phyloP scores from a whole-genome alignment of 2,329 filamentous ascomycete species.

The Amylocarpus encephaloides region DNA sequence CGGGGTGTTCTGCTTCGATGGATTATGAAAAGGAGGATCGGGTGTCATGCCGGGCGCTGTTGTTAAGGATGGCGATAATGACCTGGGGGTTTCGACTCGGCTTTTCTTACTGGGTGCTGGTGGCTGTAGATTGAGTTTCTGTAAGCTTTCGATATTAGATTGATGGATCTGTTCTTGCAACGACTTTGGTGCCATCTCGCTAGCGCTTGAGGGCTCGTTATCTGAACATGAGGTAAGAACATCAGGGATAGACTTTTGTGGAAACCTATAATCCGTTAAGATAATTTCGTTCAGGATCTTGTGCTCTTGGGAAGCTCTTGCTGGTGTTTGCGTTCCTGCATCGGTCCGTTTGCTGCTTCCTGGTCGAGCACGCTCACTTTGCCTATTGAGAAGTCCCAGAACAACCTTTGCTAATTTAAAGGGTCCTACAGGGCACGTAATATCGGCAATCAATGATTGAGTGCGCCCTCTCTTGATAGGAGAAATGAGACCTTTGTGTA shows the following conservation, averaged over 20 bases:
- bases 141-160: too few relatives aligned
- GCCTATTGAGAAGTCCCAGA: constrained; percentile 16
- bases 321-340: constrained; percentile 22
- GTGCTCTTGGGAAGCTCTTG: constrained; percentile 19
- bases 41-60: too few relatives aligned
- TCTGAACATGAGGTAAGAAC: not conserved
- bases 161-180: not conserved
- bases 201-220: not conserved
- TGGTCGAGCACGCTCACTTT: not conserved
- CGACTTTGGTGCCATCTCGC: not conserved
- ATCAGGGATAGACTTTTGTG: not conserved
- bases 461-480: not conserved
- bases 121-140: too few relatives aligned
- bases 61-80: too few relatives aligned
- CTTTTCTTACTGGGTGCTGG: too few relatives aligned
- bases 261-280: constrained; percentile 20
- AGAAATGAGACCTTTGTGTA: constrained; percentile 17
- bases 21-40: not conserved
- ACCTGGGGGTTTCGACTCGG: too few relatives aligned
- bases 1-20: not conserved
- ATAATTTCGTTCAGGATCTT: constrained; percentile 15
- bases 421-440: constrained; percentile 23
- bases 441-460: constrained; percentile 8
- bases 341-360: constrained; percentile 1
- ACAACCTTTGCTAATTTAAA: constrained; percentile 26